These are phyloP conservation scores for Auricularia cornea DNA, from an alignment of 768 basidiomycete genomes.

Conservation along the genomic window DNA sequence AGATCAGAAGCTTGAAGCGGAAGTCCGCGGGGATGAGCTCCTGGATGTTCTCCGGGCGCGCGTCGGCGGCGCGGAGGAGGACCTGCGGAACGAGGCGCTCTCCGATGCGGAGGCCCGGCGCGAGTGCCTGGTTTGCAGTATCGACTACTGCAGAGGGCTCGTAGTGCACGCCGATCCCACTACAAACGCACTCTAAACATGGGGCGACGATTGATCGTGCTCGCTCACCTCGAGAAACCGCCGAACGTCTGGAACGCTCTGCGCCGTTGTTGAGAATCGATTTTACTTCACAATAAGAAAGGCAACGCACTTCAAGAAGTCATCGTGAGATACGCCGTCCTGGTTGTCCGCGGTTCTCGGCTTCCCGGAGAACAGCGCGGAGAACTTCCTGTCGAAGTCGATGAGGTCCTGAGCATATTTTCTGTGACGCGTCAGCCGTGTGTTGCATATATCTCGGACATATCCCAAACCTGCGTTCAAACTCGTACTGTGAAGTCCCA, in stretches of 20 bases:
- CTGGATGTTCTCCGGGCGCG: slow-evolving; percentile 43
- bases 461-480: slow-evolving; percentile 39
- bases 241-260: slow-evolving; percentile 48
- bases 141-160: slow-evolving; percentile 37
- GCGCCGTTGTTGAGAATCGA: not conserved
- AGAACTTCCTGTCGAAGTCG: slow-evolving; percentile 56
- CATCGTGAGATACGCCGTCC: slow-evolving; percentile 39
- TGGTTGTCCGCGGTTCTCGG: slow-evolving; percentile 39
- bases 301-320: slow-evolving; percentile 36
- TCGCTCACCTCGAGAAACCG: slow-evolving; percentile 31
- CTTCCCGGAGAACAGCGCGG: slow-evolving; percentile 60
- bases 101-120: slow-evolving; percentile 38
- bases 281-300: too few species aligned
- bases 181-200: too few species aligned
- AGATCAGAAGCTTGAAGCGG: slow-evolving; percentile 48
- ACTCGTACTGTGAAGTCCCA: slow-evolving; percentile 43
- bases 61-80: slow-evolving; percentile 43
- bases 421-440: not conserved
- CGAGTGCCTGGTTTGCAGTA: slow-evolving; percentile 27
- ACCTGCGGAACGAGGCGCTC: slow-evolving; percentile 44
- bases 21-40: slow-evolving; percentile 43
- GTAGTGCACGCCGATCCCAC: slow-evolving; percentile 49
- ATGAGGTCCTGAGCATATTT: slow-evolving; percentile 68
- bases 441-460: not conserved
- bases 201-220: not conserved